phyloP scores from a whole-genome alignment of 2,329 filamentous ascomycete species.

The Septoria linicola region DNA sequence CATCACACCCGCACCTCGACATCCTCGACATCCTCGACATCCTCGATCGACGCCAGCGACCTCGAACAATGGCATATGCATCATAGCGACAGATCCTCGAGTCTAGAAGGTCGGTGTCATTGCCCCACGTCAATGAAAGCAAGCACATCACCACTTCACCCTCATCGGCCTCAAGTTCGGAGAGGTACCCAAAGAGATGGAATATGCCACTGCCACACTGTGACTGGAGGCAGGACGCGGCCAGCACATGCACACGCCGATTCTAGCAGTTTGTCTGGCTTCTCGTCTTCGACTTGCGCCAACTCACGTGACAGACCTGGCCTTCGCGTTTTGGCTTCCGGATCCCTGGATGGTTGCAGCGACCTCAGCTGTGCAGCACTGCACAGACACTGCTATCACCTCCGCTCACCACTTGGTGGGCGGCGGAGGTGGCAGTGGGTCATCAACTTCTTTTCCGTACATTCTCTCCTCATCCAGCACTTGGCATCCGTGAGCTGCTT shows the following conservation, averaged over 20 bases:
- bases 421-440: constrained; percentile 9
- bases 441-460: neutral
- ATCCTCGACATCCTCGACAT: neutral
- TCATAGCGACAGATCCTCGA: neutral
- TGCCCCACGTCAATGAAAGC: too few species aligned
- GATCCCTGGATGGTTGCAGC: neutral
- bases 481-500: constrained; percentile 14
- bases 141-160: neutral
- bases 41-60: neutral
- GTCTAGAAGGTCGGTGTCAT: neutral
- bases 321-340: neutral
- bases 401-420: constrained; percentile 3
- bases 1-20: neutral
- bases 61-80: neutral
- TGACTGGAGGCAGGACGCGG: too few species aligned
- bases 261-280: too few species aligned
- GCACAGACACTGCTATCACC: constrained; percentile 7
- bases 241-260: too few species aligned
- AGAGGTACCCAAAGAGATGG: too few species aligned
- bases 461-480: neutral
- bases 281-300: too few species aligned
- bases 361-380: neutral
- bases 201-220: too few species aligned
- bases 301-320: neutral
- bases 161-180: too few species aligned